Percentiles rank a stretch among this genome's conserved stretches.
phyloP scores from a whole-genome alignment of 1,139 yeast species.

The Scheffersomyces lignicola region DNA sequence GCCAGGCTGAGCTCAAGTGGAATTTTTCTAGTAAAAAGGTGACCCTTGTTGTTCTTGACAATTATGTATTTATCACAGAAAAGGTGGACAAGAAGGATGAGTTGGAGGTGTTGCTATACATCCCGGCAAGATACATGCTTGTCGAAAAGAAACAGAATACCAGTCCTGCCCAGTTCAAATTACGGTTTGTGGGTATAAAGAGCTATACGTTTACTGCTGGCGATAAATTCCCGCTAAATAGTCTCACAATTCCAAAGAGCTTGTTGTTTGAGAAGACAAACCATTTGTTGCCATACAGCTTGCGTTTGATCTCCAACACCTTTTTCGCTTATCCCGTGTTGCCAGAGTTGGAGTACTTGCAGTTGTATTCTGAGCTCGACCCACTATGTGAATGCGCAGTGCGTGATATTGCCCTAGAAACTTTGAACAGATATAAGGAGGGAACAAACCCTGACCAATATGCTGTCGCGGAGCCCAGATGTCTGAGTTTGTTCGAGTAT shows the following conservation, averaged over 20 bases:
- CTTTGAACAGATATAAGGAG: not conserved
- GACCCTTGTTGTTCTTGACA: constrained; percentile 65
- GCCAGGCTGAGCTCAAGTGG: constrained; percentile 9
- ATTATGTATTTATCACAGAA: constrained; percentile 70
- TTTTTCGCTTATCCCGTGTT: constrained; percentile 65
- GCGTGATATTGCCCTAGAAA: not conserved
- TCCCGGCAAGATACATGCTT: constrained; percentile 58
- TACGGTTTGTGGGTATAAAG: constrained; percentile 39
- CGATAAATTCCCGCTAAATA: not conserved
- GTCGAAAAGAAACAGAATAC: constrained; percentile 40
- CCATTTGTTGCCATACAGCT: constrained; percentile 54
- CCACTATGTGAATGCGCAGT: constrained; percentile 53
- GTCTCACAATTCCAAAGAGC: not conserved
- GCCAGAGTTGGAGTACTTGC: constrained; percentile 56
- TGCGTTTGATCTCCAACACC: constrained; percentile 56
- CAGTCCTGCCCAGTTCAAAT: constrained; percentile 29
- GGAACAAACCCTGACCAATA: no score
- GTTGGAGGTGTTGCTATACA: constrained; percentile 13
- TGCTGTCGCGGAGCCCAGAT: constrained; percentile 7
- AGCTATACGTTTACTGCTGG: not conserved
- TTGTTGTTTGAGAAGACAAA: constrained; percentile 42
- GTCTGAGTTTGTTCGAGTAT: constrained; percentile 27
- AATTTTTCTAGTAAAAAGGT: constrained; percentile 27
- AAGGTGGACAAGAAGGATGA: constrained; percentile 16
- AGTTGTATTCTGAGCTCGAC: constrained; percentile 62